phyloP scores from a whole-genome alignment of 495 filamentous ascomycete genomes.

The Penicillium samsonianum region DNA sequence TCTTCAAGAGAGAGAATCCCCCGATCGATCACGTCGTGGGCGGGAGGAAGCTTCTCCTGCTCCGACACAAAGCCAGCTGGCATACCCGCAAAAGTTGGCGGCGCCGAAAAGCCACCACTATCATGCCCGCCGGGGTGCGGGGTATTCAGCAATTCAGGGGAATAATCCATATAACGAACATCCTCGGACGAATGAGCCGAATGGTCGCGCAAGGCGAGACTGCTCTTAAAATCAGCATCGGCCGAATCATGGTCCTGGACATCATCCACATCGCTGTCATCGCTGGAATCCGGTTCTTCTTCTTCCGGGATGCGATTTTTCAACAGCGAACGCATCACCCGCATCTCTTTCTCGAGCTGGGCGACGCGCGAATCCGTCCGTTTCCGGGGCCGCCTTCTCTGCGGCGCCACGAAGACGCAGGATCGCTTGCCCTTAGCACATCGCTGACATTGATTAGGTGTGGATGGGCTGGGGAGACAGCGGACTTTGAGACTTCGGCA shows the following conservation, averaged over 20 bases:
- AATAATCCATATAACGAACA: constrained; percentile 29
- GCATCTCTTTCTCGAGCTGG: constrained; percentile 87
- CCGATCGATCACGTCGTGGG: constrained; percentile 47
- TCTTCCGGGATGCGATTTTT: constrained; percentile 41
- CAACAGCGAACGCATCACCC: constrained; percentile 55
- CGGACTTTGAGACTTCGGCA: constrained; percentile 83
- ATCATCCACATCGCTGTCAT: constrained; percentile 30
- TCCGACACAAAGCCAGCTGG: constrained; percentile 22
- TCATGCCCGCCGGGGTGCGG: constrained; percentile 24
- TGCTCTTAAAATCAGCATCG: constrained; percentile 23
- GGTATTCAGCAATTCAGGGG: constrained; percentile 27
- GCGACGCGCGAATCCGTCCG: constrained; percentile 84
- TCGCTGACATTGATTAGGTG: constrained; percentile 67
- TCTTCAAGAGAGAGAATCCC: constrained; percentile 48
- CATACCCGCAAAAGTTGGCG: constrained; percentile 22
- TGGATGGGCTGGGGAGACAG: constrained; percentile 69
- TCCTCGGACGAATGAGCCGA: constrained; percentile 27
- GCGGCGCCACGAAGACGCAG: constrained; percentile 78
- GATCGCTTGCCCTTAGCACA: constrained; percentile 74
- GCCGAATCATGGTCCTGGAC: constrained; percentile 26
- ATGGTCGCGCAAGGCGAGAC: constrained; percentile 23
- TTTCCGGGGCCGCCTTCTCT: constrained; percentile 73
- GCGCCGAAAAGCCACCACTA: constrained; percentile 17
- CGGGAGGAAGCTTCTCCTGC: constrained; percentile 7
- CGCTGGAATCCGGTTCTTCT: constrained; percentile 34